Evolutionary conservation across 164 flowering plant species (phyloP).

Genomic region (Tetracentron sinense): DNA sequence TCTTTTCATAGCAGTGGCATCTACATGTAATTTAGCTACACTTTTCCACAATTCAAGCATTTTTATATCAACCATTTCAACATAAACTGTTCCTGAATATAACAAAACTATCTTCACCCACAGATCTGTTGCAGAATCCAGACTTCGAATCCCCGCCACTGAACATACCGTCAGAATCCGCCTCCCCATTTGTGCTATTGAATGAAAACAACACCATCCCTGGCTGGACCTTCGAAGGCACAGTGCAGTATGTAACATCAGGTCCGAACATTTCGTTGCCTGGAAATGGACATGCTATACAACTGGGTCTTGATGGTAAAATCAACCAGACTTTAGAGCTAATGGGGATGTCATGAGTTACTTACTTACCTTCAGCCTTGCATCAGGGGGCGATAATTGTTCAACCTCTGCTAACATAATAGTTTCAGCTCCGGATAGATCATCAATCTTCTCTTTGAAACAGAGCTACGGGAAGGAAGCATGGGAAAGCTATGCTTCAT

Average conservation of each 20-base stretch:
- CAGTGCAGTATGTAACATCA: conserved; percentile 33
- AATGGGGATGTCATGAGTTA: conserved; percentile 17
- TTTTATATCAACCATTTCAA: not conserved
- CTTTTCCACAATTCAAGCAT: not conserved
- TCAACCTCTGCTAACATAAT: conserved; percentile 13
- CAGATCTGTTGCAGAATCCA: conserved; percentile 40
- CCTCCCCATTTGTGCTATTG: conserved; percentile 20
- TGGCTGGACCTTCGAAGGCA: conserved; percentile 42
- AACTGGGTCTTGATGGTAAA: conserved; percentile 38
- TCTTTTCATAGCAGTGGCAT: not conserved
- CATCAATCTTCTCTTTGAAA: conserved; percentile 15
- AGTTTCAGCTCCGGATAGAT: conserved; percentile 34
- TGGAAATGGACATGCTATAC: conserved; percentile 36
- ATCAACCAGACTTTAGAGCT: conserved; percentile 48
- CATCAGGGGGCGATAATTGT: conserved; percentile 34
- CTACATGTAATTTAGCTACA: conserved; percentile 3
- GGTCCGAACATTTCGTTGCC: conserved; percentile 23
- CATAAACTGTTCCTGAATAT: too few relatives aligned
- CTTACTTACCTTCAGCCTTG: conserved; percentile 36
- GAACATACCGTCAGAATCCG: conserved; percentile 24
- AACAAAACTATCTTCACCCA: not conserved
- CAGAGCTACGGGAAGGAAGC: conserved; percentile 29
- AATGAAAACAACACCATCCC: conserved; percentile 30
- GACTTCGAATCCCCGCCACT: conserved; percentile 45
- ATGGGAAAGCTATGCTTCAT: conserved; percentile 38